phyloP scores from a whole-genome alignment of 2,329 filamentous ascomycete species.

The Fusarium avenaceum region DNA sequence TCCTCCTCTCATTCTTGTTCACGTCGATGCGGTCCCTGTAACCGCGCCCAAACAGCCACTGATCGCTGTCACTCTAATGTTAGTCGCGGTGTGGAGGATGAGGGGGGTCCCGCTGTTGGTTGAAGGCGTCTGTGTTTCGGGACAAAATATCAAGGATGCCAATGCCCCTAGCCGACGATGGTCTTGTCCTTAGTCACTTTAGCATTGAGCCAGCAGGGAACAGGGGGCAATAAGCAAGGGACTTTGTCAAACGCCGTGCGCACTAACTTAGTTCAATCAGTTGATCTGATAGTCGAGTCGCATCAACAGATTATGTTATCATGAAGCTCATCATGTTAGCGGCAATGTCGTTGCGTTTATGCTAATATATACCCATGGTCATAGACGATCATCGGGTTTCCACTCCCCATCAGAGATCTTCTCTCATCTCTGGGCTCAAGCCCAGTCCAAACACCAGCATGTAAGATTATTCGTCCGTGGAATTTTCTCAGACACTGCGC shows the following conservation, averaged over 20 bases:
- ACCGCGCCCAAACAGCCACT: conserved; percentile 35
- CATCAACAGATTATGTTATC: conserved; percentile 4
- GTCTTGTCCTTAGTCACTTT: conserved; percentile 40
- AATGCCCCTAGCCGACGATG: conserved; percentile 45
- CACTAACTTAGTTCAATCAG: neutral
- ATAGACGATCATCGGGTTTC: neutral
- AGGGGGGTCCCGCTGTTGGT: conserved; percentile 39
- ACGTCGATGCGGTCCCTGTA: conserved; percentile 38
- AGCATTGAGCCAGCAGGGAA: conserved; percentile 45
- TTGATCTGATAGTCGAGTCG: conserved; percentile 6
- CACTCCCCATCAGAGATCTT: neutral
- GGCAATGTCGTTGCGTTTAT: neutral
- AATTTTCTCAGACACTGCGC: conserved; percentile 6
- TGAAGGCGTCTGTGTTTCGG: conserved; percentile 46
- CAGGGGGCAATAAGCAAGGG: conserved; percentile 29
- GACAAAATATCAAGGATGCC: conserved; percentile 32
- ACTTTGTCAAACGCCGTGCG: conserved; percentile 13
- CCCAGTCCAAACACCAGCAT: conserved; percentile 14
- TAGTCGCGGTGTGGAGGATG: conserved; percentile 34
- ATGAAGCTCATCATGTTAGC: neutral
- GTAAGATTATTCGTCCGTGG: conserved; percentile 35
- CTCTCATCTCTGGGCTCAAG: neutral
- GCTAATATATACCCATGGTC: neutral
- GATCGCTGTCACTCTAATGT: conserved; percentile 30
- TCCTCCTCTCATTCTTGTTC: conserved; percentile 15